Conservation (phyloP, 192 early-diverging fungal species). For the Coemansia sp. region DNA sequence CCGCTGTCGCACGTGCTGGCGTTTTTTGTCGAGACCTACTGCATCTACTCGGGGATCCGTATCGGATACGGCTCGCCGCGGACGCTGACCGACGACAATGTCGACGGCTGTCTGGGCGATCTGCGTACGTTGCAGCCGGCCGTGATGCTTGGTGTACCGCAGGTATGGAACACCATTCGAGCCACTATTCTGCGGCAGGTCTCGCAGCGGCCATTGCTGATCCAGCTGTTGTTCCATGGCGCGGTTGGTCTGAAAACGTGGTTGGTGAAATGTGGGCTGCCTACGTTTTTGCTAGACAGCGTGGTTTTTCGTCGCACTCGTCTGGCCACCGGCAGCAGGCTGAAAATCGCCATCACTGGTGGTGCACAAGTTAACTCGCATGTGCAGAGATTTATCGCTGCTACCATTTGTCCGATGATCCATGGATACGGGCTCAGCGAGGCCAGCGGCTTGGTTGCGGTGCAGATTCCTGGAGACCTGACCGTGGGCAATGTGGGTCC, state of each 20-base stretch:
- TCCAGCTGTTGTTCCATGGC: slow-evolving; percentile 72
- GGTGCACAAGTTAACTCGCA: slow-evolving; percentile 85
- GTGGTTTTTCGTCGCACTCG: slow-evolving; percentile 83
- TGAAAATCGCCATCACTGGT: slow-evolving; percentile 79
- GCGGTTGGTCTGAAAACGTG: slow-evolving; percentile 72
- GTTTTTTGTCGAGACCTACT: slow-evolving; percentile 76
- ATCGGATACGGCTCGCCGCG: slow-evolving; percentile 69
- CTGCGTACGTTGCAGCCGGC: slow-evolving; percentile 72
- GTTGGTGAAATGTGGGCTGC: slow-evolving; percentile 60
- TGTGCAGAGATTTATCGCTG: slow-evolving; percentile 82
- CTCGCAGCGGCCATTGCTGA: slow-evolving; percentile 47
- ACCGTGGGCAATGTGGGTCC: slow-evolving; percentile 68
- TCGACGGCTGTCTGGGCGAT: slow-evolving; percentile 70
- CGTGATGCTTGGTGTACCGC: slow-evolving; percentile 80
- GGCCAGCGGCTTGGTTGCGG: slow-evolving; percentile 69
- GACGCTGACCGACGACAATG: slow-evolving; percentile 73
- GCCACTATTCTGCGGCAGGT: slow-evolving; percentile 76
- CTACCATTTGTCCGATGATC: slow-evolving; percentile 75
- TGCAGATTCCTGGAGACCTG: slow-evolving; percentile 65
- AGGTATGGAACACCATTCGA: slow-evolving; percentile 85
- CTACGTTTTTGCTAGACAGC: slow-evolving; percentile 69
- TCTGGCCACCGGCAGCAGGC: slow-evolving; percentile 79
- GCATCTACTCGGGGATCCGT: slow-evolving; percentile 66
- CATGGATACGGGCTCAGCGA: slow-evolving; percentile 90
- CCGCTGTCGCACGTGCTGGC: slow-evolving; percentile 90